Percentiles rank a stretch among this genome's conserved stretches.
Evolutionary conservation across 2,329 filamentous ascomycete species (phyloP).

Genomic region (Pyrenophora seminiperda): DNA sequence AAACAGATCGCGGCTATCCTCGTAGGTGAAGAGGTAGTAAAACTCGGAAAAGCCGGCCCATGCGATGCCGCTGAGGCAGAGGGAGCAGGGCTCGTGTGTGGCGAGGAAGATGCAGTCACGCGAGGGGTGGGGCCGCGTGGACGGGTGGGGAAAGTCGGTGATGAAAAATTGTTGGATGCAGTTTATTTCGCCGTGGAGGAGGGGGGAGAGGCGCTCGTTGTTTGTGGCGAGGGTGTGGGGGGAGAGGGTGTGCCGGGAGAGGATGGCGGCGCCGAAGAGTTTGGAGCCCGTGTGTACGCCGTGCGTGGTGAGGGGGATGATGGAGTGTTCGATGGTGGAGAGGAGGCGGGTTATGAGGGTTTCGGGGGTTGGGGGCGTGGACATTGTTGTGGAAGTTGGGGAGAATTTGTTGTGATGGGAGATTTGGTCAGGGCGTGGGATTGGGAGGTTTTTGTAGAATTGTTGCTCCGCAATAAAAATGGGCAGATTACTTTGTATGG

Average conservation of each 20-base stretch:
- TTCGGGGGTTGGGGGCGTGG: neutral
- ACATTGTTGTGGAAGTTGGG: constrained; percentile 4
- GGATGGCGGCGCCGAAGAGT: constrained; percentile 62
- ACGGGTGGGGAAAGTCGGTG: constrained; percentile 30
- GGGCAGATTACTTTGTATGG: no score
- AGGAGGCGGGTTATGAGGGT: constrained; percentile 14
- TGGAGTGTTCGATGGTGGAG: constrained; percentile 46
- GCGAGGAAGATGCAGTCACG: constrained; percentile 63
- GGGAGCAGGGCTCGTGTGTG: constrained; percentile 64
- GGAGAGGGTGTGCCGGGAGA: constrained; percentile 50
- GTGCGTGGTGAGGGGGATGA: constrained; percentile 58
- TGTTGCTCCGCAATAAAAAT: no score
- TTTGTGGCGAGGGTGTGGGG: constrained; percentile 61
- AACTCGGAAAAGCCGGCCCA: constrained; percentile 64
- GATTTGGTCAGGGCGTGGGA: neutral
- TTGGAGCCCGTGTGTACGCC: constrained; percentile 61
- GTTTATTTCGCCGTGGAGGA: constrained; percentile 65
- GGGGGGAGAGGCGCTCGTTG: constrained; percentile 60
- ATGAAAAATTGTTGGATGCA: constrained; percentile 65
- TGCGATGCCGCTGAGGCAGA: constrained; percentile 63
- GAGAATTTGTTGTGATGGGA: neutral
- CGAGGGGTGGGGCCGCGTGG: constrained; percentile 48
- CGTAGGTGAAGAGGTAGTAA: constrained; percentile 65
- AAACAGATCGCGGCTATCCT: constrained; percentile 63
- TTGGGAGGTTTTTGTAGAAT: neutral